A percentile compares a stretch with the other conserved stretches of the same genome.
Evolutionary conservation across 352 stramenopile genomes (phyloP).

Genomic region (Globisporangium megalacanthum): DNA sequence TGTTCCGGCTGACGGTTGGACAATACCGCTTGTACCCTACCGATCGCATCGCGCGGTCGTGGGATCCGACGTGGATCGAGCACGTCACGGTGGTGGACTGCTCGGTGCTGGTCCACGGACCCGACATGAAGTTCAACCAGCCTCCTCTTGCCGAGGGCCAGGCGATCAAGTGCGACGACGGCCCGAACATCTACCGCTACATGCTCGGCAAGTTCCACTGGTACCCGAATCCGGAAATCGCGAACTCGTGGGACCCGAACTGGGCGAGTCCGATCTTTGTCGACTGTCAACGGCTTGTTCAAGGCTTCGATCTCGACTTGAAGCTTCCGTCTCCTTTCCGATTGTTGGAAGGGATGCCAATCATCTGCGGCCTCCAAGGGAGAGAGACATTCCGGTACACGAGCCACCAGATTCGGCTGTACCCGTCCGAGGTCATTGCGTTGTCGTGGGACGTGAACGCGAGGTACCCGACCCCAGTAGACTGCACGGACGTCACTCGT

Average conservation of each 20-base stretch:
- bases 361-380: conserved; percentile 6
- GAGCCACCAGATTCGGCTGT: conserved; percentile 12
- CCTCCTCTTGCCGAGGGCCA: conserved; percentile 13
- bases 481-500: not conserved
- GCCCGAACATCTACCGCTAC: conserved; percentile 13
- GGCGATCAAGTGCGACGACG: conserved; percentile 11
- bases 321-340: not conserved
- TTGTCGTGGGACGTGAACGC: conserved; percentile 20
- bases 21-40: conserved; percentile 17
- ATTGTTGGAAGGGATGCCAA: not conserved
- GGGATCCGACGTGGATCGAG: conserved; percentile 13
- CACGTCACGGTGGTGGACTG: conserved; percentile 9
- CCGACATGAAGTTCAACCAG: conserved; percentile 17
- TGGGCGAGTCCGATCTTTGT: conserved; percentile 12
- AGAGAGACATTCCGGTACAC: conserved; percentile 9
- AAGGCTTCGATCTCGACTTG: not conserved
- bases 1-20: conserved; percentile 4
- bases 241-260: conserved; percentile 17
- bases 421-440: conserved; percentile 8
- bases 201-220: conserved; percentile 5
- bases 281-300: conserved; percentile 6
- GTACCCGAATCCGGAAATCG: conserved; percentile 15
- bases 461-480: not conserved
- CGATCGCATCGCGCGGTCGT: conserved; percentile 14
- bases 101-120: not conserved